A percentile compares a stretch with the other conserved stretches of the same genome.
Evolutionary conservation across 192 early-diverging fungal species (phyloP).

Genomic region (Jimgerdemannia lactiflua): DNA sequence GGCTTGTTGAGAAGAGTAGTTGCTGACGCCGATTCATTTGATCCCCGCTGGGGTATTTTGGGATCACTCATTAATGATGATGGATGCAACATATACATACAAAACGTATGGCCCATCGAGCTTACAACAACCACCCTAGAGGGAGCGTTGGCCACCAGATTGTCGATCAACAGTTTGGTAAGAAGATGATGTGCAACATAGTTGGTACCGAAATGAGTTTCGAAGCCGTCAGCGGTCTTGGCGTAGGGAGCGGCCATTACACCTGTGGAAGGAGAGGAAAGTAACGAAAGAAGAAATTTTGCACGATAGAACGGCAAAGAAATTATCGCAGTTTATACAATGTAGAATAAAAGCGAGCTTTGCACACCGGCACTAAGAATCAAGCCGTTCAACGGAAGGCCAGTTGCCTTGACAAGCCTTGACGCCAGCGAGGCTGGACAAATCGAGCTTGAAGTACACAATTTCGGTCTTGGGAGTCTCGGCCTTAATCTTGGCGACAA

Average conservation of each 20-base stretch:
- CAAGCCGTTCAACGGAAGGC: slow-evolving; percentile 26
- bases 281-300: too few species aligned
- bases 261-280: too few species aligned
- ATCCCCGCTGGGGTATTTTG: too few species aligned
- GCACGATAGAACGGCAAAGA: too few species aligned
- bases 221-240: slow-evolving; percentile 57
- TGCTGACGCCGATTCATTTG: too few species aligned
- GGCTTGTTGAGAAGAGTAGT: too few species aligned
- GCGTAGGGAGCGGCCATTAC: slow-evolving; percentile 58
- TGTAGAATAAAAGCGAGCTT: too few species aligned
- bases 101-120: slow-evolving; percentile 20
- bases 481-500: background rate
- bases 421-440: slow-evolving; percentile 2
- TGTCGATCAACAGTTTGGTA: slow-evolving; percentile 27
- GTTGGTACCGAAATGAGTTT: slow-evolving; percentile 65
- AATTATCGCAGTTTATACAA: too few species aligned
- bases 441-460: slow-evolving; percentile 4
- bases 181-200: slow-evolving; percentile 54
- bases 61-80: too few species aligned
- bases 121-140: slow-evolving; percentile 30
- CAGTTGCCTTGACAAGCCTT: slow-evolving; percentile 2
- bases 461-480: slow-evolving; percentile 1
- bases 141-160: slow-evolving; percentile 20
- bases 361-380: slow-evolving; percentile 40
- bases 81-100: too few species aligned